Evolutionary conservation across 208 protist species (phyloP).

Genomic region (Acanthamoeba healyi): DNA sequence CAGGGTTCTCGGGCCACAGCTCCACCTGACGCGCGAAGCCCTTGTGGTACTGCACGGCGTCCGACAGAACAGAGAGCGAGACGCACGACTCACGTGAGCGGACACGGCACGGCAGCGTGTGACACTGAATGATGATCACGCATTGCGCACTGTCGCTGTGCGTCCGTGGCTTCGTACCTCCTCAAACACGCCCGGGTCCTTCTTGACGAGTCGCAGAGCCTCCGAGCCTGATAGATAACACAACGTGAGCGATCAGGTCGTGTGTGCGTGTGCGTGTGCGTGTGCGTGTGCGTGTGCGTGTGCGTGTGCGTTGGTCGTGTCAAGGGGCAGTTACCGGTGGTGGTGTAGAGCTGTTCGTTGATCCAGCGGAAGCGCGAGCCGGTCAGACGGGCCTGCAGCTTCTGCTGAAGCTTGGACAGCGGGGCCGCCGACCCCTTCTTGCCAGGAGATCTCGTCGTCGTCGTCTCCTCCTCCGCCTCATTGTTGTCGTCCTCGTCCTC

Average conservation of each 20-base stretch:
- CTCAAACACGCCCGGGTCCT: slow-evolving; percentile 25
- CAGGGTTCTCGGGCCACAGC: slow-evolving; percentile 95
- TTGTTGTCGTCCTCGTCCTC: background rate
- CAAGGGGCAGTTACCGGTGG: slow-evolving; percentile 43
- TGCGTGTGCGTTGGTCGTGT: too few relatives aligned
- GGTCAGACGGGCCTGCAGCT: slow-evolving; percentile 79
- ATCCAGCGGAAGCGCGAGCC: slow-evolving; percentile 86
- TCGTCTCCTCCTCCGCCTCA: background rate
- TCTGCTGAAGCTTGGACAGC: slow-evolving; percentile 70
- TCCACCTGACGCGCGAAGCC: slow-evolving; percentile 95
- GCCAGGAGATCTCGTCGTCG: background rate
- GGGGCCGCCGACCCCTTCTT: slow-evolving; percentile 32
- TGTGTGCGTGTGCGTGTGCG: background rate
- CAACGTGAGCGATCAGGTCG: background rate
- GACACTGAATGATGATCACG: too few relatives aligned
- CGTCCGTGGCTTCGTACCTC: background rate
- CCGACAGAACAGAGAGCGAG: too few relatives aligned
- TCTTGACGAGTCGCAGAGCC: slow-evolving; percentile 30
- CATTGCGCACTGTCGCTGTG: background rate
- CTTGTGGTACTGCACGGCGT: slow-evolving; percentile 95
- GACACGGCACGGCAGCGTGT: too few relatives aligned
- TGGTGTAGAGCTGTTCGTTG: slow-evolving; percentile 90
- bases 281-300: background rate
- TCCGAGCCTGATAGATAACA: background rate
- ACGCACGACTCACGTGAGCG: slow-evolving; percentile 39